Evolutionary conservation across 139 green algal genomes (phyloP).

Genomic region (Micromonas commoda): DNA sequence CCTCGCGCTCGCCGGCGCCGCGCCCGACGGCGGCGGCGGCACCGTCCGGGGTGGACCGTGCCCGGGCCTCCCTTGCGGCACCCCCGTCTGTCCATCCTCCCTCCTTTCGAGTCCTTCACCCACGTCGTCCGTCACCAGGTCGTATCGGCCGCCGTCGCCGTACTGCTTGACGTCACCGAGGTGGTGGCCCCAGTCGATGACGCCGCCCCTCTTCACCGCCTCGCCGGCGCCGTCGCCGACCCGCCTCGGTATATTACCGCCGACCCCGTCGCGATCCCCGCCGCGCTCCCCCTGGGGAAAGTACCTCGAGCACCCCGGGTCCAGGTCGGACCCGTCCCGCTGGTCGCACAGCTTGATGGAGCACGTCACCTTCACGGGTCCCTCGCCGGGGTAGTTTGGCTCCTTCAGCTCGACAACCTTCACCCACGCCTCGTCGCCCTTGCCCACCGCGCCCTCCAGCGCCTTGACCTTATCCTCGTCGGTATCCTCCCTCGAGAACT

Average conservation of each 20-base stretch:
- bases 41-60: not conserved
- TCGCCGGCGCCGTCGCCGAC: slow-evolving; percentile 16
- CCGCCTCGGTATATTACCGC: not conserved
- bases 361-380: slow-evolving; percentile 54
- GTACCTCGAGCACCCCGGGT: slow-evolving; percentile 4
- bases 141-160: not conserved
- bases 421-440: slow-evolving; percentile 47
- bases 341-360: slow-evolving; percentile 65
- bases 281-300: not conserved
- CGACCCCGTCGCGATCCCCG: not conserved
- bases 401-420: slow-evolving; percentile 44
- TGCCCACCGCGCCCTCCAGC: slow-evolving; percentile 52
- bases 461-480: slow-evolving; percentile 58
- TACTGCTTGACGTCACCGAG: slow-evolving; percentile 10
- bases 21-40: not conserved
- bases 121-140: slow-evolving; percentile 7
- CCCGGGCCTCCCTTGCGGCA: not conserved
- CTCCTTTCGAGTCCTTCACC: not conserved
- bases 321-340: slow-evolving; percentile 9
- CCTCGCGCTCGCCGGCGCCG: not conserved
- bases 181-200: slow-evolving; percentile 25
- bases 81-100: not conserved
- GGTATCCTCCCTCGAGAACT: slow-evolving; percentile 48
- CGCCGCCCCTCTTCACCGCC: not conserved
- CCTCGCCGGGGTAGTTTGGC: slow-evolving; percentile 33